Conservation (phyloP, 805 yeast genomes). For the Candida suzukii region DNA sequence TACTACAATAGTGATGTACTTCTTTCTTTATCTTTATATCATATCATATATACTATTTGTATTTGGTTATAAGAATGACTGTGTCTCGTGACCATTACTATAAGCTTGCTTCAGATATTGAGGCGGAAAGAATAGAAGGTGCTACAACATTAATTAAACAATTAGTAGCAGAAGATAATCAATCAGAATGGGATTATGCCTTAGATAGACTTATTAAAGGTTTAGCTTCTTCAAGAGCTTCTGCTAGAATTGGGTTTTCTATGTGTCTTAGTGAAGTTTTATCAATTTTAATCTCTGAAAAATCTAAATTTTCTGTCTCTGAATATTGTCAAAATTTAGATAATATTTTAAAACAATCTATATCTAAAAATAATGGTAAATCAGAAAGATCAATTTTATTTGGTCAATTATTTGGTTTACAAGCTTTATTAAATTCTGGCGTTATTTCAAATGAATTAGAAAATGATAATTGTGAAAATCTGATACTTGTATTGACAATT, state of each 20-base stretch:
- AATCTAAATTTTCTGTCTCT: conserved; percentile 29
- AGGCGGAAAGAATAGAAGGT: conserved; percentile 62
- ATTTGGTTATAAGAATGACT: conserved; percentile 26
- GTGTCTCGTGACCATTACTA: conserved; percentile 75
- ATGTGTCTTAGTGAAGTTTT: conserved; percentile 74
- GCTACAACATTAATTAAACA: conserved; percentile 63
- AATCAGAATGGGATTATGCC: conserved; percentile 76
- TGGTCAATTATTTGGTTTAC: conserved; percentile 82
- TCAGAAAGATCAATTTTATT: conserved; percentile 75
- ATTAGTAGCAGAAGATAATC: conserved; percentile 34
- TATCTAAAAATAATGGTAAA: conserved; percentile 59
- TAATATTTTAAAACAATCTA: conserved; percentile 29
- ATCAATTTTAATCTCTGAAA: conserved; percentile 23
- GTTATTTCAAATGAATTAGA: conserved; percentile 22
- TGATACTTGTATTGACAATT: conserved; percentile 33
- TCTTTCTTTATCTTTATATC: too few relatives aligned
- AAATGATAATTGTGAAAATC: conserved; percentile 14
- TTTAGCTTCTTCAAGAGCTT: conserved; percentile 69
- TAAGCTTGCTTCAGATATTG: conserved; percentile 67
- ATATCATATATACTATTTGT: too few relatives aligned
- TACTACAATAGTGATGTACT: background rate
- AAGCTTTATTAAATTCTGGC: conserved; percentile 57
- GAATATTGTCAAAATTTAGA: conserved; percentile 29
- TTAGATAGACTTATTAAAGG: conserved; percentile 75
- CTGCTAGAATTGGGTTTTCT: conserved; percentile 84